phyloP scores from a whole-genome alignment of 768 basidiomycete species.

The Calocybe indica region DNA sequence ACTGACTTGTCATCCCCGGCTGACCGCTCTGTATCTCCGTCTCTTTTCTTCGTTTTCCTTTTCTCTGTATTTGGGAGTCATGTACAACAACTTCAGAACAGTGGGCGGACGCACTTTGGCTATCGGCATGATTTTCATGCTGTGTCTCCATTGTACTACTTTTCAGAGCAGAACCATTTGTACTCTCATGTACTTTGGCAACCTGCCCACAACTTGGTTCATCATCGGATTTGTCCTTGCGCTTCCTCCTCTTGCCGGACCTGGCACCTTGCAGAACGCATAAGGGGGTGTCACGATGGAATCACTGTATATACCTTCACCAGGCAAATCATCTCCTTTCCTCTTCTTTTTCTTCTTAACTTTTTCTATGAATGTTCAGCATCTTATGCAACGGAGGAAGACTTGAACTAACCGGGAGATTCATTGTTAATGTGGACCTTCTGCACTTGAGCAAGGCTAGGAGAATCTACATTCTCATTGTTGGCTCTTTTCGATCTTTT shows the following conservation, averaged over 20 bases:
- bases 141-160: too few relatives aligned
- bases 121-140: too few relatives aligned
- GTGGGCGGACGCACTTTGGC: too few relatives aligned
- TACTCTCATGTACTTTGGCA: too few relatives aligned
- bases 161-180: too few relatives aligned
- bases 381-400: not conserved
- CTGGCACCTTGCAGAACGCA: not conserved
- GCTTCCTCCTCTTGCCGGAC: constrained; percentile 29
- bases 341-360: constrained; percentile 32
- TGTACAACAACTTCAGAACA: too few relatives aligned
- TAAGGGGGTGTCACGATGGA: not conserved
- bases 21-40: constrained; percentile 12
- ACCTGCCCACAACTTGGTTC: not conserved
- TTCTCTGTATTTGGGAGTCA: constrained; percentile 29
- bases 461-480: not conserved
- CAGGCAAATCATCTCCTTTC: not conserved
- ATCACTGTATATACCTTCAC: not conserved
- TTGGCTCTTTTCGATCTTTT: constrained; percentile 21
- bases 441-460: constrained; percentile 8
- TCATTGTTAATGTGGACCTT: constrained; percentile 18
- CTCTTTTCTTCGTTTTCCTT: constrained; percentile 35
- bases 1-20: constrained; percentile 10
- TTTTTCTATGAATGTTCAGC: constrained; percentile 10
- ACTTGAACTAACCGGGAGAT: constrained; percentile 2
- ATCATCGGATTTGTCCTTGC: constrained; percentile 29